Conservation (phyloP, 2,329 filamentous ascomycete genomes). For the Whalleya microplaca region DNA sequence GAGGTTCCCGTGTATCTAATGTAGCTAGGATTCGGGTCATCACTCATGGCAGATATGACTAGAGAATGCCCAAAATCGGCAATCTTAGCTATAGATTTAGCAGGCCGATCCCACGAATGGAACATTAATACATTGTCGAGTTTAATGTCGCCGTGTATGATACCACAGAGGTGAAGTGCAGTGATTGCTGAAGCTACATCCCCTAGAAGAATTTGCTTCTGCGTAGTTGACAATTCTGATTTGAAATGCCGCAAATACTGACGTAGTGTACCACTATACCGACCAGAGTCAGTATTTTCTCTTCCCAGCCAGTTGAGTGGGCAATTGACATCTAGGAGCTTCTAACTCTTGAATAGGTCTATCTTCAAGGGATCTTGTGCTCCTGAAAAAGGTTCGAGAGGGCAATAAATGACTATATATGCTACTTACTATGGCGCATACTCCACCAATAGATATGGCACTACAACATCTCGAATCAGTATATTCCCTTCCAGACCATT, state of each 20-base stretch:
- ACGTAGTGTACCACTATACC: constrained; percentile 4
- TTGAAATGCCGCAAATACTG: constrained; percentile 8
- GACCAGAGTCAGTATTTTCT: no score
- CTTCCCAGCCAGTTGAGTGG: no score
- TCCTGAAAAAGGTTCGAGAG: no score
- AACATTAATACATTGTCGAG: constrained; percentile 18
- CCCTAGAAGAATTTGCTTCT: constrained; percentile 13
- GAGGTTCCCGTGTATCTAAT: constrained; percentile 10
- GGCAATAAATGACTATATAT: no score
- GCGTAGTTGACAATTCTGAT: constrained; percentile 3
- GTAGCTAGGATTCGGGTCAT: not conserved
- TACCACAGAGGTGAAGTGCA: constrained; percentile 15
- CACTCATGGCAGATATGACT: constrained; percentile 1
- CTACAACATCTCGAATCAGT: no score
- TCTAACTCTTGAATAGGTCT: no score
- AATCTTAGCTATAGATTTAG: constrained; percentile 16
- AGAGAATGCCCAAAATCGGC: constrained; percentile 18
- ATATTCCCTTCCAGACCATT: no score
- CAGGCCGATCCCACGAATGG: constrained; percentile 12
- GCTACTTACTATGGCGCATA: no score
- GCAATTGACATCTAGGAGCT: no score
- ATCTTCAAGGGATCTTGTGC: no score
- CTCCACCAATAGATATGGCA: no score
- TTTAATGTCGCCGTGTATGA: constrained; percentile 17
- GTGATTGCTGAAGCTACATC: constrained; percentile 11